Conservation (phyloP, 441 rosid species). For the Sinapis alba region DNA sequence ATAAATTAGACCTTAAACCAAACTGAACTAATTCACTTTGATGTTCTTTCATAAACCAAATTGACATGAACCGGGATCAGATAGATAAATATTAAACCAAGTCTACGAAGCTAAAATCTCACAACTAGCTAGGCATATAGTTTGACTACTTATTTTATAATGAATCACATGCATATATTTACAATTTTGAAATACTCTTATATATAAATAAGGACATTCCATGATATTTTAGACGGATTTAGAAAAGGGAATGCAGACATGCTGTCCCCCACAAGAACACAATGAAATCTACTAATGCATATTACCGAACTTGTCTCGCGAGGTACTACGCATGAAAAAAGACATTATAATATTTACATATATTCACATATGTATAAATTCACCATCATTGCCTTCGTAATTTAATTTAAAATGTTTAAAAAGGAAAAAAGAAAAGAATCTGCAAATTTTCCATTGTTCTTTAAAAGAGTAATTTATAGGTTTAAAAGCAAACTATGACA, state of each 20-base stretch:
- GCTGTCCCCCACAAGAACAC: conserved; percentile 40
- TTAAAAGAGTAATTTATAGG: conserved; percentile 28
- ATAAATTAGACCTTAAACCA: not conserved
- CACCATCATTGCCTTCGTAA: conserved; percentile 31
- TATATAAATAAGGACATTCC: conserved; percentile 1
- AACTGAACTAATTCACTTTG: not conserved
- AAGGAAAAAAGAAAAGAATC: conserved; percentile 21
- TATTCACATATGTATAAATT: not conserved
- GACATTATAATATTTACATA: conserved; percentile 29
- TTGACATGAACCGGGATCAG: not conserved
- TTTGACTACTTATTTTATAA: not conserved
- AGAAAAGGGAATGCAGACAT: conserved; percentile 22
- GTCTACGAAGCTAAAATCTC: conserved; percentile 18
- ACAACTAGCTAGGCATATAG: not conserved
- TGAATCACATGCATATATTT: not conserved
- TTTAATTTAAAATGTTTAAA: not conserved
- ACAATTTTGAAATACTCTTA: not conserved
- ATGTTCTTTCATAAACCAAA: not conserved
- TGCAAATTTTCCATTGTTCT: conserved; percentile 14
- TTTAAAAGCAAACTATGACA: conserved; percentile 31
- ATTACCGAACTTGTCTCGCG: conserved; percentile 44
- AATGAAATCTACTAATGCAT: conserved; percentile 40
- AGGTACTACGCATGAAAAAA: conserved; percentile 70
- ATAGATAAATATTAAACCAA: not conserved
- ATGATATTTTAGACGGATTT: conserved; percentile 18